Evolutionary conservation across 371 early-diverging fungal genomes (phyloP), one percentile per base, ranked within the genome.

Genomic region (Apophysomyces variabilis): DNA sequence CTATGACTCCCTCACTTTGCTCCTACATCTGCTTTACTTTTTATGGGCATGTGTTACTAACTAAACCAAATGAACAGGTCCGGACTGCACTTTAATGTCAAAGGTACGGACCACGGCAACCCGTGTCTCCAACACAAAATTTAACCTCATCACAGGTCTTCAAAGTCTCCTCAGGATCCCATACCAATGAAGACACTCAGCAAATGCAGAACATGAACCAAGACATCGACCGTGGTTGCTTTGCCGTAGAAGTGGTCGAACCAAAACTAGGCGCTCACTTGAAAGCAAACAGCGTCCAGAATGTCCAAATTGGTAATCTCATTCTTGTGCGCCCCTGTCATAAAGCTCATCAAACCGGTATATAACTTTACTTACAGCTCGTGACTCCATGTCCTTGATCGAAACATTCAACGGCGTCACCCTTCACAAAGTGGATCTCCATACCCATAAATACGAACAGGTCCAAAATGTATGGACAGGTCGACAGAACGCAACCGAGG

Each of bases 171-270:
- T 26, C 57, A 4, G 26, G 37, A 58, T 16, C 65, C 9, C 72
- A 71, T 26, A 64, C 39, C 47, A 71, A 71, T 37, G 72, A 44
- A 18, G 72, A 32, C 46, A 62, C 32, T 36, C 57, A 43, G 36
- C 46, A 35, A 44, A 64, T 50, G 62, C 38, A 37, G 26, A 60
- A 60, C 46, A 46, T 71, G 21, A 62, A 65, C 12, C 8, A 26
- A 16, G 62, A 71, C 57, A 65, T 71, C 46, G 72, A 71, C 41
- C 61, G 60, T 12, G 72, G 72, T 46, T 71, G 72, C 46, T 71
- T 71, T 43, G 72, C 67, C 57, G 61, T 71, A 36, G 65, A 61
- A 3, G 43, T 71, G 16, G 36, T 43, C 59, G 50, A 61, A 21
- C 72, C 72, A 32, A 57, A 46, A 32, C 14, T 67, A n/a, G 72